Conservation (phyloP, 108 stramenopile genomes). For the Aurantiochytrium sp. region DNA sequence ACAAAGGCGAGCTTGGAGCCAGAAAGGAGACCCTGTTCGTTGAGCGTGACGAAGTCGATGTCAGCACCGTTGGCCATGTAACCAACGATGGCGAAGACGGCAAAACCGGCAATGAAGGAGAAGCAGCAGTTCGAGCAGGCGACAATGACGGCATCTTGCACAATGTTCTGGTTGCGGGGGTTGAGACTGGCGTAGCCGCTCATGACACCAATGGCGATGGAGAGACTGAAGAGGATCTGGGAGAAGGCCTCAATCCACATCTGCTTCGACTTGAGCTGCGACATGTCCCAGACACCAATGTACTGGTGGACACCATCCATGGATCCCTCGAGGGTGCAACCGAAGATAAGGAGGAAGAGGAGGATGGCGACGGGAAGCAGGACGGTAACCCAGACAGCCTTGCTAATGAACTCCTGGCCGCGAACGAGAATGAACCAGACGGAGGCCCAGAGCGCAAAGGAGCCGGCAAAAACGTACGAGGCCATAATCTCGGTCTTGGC, state of each 20-base stretch:
- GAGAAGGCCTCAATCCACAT: constrained; percentile 19
- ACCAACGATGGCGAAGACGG: constrained; percentile 18
- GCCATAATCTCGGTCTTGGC: background rate
- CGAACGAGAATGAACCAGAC: background rate
- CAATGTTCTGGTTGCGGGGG: background rate
- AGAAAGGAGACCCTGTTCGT: background rate
- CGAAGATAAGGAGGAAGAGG: background rate
- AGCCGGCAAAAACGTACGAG: background rate
- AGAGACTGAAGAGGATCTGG: constrained; percentile 14
- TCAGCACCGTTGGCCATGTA: background rate
- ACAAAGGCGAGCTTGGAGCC: constrained; percentile 18
- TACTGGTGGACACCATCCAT: background rate
- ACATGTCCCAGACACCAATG: background rate
- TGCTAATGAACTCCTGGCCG: background rate
- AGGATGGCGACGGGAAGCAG: background rate
- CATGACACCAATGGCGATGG: background rate
- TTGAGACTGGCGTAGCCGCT: background rate
- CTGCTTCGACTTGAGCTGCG: background rate
- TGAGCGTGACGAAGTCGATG: background rate
- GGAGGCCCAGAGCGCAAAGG: background rate
- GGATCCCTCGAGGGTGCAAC: background rate
- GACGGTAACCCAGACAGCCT: constrained; percentile 17
- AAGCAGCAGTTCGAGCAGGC: background rate
- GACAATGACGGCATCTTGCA: background rate
- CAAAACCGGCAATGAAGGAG: constrained; percentile 8